phyloP scores from a whole-genome alignment of 805 yeast species.

The Metschnikowia cubensis region DNA sequence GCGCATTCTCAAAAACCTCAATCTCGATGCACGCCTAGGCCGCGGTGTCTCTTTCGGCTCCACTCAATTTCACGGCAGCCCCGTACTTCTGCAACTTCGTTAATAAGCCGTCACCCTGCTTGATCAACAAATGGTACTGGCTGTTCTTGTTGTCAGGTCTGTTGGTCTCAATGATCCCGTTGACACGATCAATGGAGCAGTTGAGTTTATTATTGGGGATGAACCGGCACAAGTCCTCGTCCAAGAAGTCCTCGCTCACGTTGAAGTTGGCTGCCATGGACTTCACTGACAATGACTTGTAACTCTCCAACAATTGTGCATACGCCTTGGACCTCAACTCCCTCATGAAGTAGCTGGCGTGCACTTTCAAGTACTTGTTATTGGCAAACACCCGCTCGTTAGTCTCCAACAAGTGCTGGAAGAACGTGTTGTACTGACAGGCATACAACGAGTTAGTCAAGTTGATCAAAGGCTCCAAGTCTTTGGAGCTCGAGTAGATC shows the following conservation, averaged over 20 bases:
- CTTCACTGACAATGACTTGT: slow-evolving; percentile 81
- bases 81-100: slow-evolving; percentile 96
- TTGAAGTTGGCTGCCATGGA: slow-evolving; percentile 95
- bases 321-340: slow-evolving; percentile 95
- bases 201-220: slow-evolving; percentile 91
- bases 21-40: not conserved
- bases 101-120: slow-evolving; percentile 87
- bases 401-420: slow-evolving; percentile 72
- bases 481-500: slow-evolving; percentile 63
- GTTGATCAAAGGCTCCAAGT: slow-evolving; percentile 75
- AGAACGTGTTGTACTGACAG: slow-evolving; percentile 78
- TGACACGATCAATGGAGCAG: slow-evolving; percentile 93
- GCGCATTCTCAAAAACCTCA: not conserved
- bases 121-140: slow-evolving; percentile 83
- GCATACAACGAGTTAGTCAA: slow-evolving; percentile 84
- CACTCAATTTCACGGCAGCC: slow-evolving; percentile 93
- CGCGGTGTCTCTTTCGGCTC: slow-evolving; percentile 58
- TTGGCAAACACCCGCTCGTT: slow-evolving; percentile 66
- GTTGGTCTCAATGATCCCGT: slow-evolving; percentile 92
- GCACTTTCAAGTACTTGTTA: slow-evolving; percentile 64
- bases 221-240: slow-evolving; percentile 80
- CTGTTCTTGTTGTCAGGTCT: slow-evolving; percentile 95
- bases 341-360: slow-evolving; percentile 79
- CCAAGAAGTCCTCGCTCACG: slow-evolving; percentile 82
- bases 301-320: slow-evolving; percentile 88